These are phyloP conservation scores for Pythium rishiriense DNA, from an alignment of 352 stramenopile species.

Conservation along the genomic window DNA sequence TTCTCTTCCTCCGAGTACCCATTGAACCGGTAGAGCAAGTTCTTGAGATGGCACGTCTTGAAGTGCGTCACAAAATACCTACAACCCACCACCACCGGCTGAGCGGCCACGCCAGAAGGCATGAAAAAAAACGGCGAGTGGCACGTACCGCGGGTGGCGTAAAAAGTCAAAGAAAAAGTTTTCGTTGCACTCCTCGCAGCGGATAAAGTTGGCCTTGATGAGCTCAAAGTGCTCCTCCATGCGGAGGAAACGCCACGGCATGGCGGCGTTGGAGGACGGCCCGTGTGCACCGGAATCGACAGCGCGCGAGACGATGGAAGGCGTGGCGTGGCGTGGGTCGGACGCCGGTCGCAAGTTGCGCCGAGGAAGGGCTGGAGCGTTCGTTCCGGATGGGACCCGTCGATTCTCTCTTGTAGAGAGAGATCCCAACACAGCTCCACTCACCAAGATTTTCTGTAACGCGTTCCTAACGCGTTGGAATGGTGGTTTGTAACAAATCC, in stretches of 20 bases:
- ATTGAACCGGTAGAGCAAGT: conserved; percentile 78
- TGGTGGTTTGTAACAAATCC: too few species aligned
- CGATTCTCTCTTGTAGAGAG: neutral
- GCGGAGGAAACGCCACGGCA: conserved; percentile 36
- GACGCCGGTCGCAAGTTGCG: too few species aligned
- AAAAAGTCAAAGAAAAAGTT: conserved; percentile 85
- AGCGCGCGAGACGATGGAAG: neutral
- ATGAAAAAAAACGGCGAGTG: conserved; percentile 6
- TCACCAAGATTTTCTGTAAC: neutral
- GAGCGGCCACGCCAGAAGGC: too few species aligned
- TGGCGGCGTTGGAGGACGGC: neutral
- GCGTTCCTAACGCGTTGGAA: neutral
- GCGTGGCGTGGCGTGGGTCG: neutral
- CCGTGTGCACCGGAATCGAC: neutral
- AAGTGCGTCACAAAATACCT: conserved; percentile 85
- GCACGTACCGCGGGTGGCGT: conserved; percentile 54
- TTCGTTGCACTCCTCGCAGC: conserved; percentile 79
- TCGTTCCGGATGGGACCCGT: neutral
- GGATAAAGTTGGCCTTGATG: conserved; percentile 68
- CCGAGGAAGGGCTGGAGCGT: too few species aligned
- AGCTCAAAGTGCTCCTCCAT: conserved; percentile 73
- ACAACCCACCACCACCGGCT: neutral
- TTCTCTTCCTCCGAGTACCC: conserved; percentile 75
- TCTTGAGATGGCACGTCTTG: conserved; percentile 80
- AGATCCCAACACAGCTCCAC: neutral